Conservation (phyloP, 805 yeast species). For the Lipomyces mesembrius region DNA sequence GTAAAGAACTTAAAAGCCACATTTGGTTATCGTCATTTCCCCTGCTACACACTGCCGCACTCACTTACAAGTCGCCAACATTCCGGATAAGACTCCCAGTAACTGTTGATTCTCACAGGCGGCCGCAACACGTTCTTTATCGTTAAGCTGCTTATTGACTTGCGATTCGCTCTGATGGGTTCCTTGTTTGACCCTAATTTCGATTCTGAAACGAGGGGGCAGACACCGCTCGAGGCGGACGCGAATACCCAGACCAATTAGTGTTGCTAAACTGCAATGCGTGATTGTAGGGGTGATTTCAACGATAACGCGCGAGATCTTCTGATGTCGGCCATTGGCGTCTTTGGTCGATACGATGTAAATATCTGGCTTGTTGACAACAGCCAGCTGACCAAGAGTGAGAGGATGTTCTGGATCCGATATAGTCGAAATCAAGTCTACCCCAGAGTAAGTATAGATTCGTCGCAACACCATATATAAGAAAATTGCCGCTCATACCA, state of each 20-base stretch:
- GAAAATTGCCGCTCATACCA: conserved; percentile 44
- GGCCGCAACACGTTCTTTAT: conserved; percentile 96
- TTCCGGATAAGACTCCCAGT: conserved; percentile 83
- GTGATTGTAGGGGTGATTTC: conserved; percentile 96
- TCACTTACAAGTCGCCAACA: conserved; percentile 75
- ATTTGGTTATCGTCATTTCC: too few relatives aligned
- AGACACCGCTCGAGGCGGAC: conserved; percentile 88
- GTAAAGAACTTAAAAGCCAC: too few relatives aligned
- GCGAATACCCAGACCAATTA: conserved; percentile 92
- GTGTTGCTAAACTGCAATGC: conserved; percentile 94
- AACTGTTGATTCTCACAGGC: conserved; percentile 97
- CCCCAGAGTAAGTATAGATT: not conserved
- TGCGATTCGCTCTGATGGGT: conserved; percentile 95
- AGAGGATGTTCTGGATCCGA: conserved; percentile 98
- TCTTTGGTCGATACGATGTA: conserved; percentile 61
- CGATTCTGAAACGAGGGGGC: conserved; percentile 81
- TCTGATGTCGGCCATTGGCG: conserved; percentile 41
- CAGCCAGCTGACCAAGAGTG: conserved; percentile 91
- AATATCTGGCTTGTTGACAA: conserved; percentile 84
- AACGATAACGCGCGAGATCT: conserved; percentile 75
- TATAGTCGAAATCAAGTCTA: conserved; percentile 73
- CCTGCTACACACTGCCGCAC: not conserved
- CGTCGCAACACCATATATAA: not conserved
- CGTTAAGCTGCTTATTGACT: conserved; percentile 94
- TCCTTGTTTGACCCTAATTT: conserved; percentile 82